Base-by-base conservation (phyloP, 2,329 filamentous ascomycete species). In the Colletotrichum sp. region DNA sequence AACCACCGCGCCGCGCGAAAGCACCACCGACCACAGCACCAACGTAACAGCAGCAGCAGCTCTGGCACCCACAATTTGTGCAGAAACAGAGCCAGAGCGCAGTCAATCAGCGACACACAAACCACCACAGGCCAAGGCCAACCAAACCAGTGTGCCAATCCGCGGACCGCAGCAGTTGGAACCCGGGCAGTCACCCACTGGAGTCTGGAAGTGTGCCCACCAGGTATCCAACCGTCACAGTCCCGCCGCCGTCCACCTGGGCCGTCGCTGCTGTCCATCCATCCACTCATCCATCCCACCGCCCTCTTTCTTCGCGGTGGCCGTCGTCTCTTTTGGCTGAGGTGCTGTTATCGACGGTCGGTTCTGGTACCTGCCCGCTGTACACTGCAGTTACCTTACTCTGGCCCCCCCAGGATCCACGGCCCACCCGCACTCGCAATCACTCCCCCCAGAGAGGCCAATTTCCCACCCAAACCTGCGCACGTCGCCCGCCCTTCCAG, bases 371-470 rank as follows among this genome's bases (percentile, higher is more conserved):
- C 14, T 48, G 21, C 63, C 6, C n/a, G 21, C 16, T 21, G 43
- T 52, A 52, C 43, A 66, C 52, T 59, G 52, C 52, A 60, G 66
- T 28, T 68, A 57, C 39, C 36, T 26, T 18, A 39, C 67, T 71
- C 67, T 70, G 65, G 28, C 66, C 28, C 68, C 69, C 69, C 69
- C 36, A 63, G 70, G 63, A 65, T 75, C 64, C 21, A 39, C 64
- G 70, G 70, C 64, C 70, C 74, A 76, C 74, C 69, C 71, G 71
- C 64, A 68, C 65, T 76, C 70, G 74, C 74, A 76, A 76, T 74
- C 70, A 73, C 70, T 60, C 65, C 63, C 59, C 68, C 68, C 57
- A 48, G 28, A 74, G 74, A 74, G 74, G 59, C 74, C 74, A 76
- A 76, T 76, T 76, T 76, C 74, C 74, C 64, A 65, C 74, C 67